phyloP scores from a whole-genome alignment of 1,284 basidiomycete species.

The Meira nashicola region DNA sequence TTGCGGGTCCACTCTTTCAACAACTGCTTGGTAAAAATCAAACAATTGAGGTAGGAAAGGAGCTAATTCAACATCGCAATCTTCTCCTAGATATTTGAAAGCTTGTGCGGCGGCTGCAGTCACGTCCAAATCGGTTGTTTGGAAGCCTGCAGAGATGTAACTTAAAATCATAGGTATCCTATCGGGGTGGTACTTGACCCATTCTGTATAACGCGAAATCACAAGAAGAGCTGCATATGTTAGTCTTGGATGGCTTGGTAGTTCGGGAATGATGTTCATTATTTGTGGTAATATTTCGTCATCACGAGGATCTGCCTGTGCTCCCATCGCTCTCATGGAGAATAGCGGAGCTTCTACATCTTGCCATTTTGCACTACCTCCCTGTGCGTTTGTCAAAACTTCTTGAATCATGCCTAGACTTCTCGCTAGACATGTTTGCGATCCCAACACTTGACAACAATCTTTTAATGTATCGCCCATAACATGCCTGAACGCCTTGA shows the following conservation, averaged over 20 bases:
- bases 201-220: conserved; percentile 91
- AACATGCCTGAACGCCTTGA: conserved; percentile 89
- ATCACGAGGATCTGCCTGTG: conserved; percentile 79
- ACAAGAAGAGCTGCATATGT: conserved; percentile 93
- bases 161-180: conserved; percentile 81
- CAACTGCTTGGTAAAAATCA: conserved; percentile 74
- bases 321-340: conserved; percentile 97
- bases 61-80: conserved; percentile 82
- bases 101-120: conserved; percentile 92
- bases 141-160: conserved; percentile 85
- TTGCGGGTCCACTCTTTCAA: conserved; percentile 72
- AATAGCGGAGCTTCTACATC: conserved; percentile 96
- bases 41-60: conserved; percentile 88
- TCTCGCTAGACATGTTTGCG: conserved; percentile 74
- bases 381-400: conserved; percentile 59
- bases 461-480: conserved; percentile 99
- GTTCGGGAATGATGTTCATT: conserved; percentile 84
- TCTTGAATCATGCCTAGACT: conserved; percentile 75
- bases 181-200: conserved; percentile 84
- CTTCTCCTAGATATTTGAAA: conserved; percentile 92
- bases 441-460: conserved; percentile 89
- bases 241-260: conserved; percentile 85
- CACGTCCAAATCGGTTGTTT: conserved; percentile 63
- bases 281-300: conserved; percentile 84
- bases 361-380: conserved; percentile 66